Base-by-base conservation (phyloP, 768 basidiomycete genomes). In the Sarcomyxa edulis region DNA sequence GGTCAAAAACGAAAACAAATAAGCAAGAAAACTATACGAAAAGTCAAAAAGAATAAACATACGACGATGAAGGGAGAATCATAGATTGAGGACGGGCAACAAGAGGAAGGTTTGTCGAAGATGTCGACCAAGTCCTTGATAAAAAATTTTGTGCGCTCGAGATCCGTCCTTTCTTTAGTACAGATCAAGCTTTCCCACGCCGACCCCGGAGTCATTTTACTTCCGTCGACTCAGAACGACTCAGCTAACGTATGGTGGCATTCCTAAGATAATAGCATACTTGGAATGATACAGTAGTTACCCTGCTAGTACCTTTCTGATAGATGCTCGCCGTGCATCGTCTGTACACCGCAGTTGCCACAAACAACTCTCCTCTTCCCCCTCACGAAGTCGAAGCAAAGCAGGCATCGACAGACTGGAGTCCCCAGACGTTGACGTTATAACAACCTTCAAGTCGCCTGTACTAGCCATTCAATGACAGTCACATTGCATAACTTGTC, bases 371-470 rank as follows among this genome's bases (percentile, higher is more conserved):
- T 80, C 78, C 27, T 84, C 85, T 4, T 83, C 79, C 14, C 71
- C 71, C 45, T 76, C 77, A 35, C 68, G 72, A 32, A 88, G 56
- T 23, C 82, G 73, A 22, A 86, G 53, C 9, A 66, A 64, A 5
- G 71, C 73, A 7, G 36, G 46, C 14, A 43, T 36, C 24, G 27
- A 23, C 24, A 35, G 38, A 9, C 36, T 37, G n/a, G n/a, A n/a
- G n/a, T n/a, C n/a, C n/a, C n/a, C 35, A 23, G 21, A 19, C 9
- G 46, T 37, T 39, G 54, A 54, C 18, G 55, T 46, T 19, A 79
- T 60, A 34, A 77, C 49, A 6, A 85, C 63, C 56, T 86, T 85
- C 40, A 83, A 59, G 27, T 86, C 83, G 31, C 83, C 84, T 87
- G 24, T 32, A 5, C 4, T 40, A 24, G 42, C n/a, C n/a, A n/a